Conservation (phyloP, 2,329 filamentous ascomycete species). For the Sporothrix inflata region DNA sequence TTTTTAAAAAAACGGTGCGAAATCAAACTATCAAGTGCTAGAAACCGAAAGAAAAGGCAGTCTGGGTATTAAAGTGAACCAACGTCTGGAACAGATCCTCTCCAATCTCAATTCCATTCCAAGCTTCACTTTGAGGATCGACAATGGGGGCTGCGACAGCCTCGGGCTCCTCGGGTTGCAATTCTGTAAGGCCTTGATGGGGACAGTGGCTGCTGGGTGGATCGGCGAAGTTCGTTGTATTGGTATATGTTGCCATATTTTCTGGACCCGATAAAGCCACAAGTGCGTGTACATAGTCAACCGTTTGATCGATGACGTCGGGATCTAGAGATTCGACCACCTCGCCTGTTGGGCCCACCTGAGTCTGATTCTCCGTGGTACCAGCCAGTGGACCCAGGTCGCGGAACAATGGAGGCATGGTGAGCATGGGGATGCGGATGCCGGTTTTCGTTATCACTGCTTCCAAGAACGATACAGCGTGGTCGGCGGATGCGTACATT, state of each 20-base stretch:
- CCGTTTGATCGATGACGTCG: not conserved
- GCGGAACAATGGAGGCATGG: not conserved
- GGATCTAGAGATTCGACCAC: not conserved
- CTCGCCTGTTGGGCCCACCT: too few species aligned
- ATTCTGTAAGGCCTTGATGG: not conserved
- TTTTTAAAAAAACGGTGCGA: too few species aligned
- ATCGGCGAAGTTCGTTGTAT: too few species aligned
- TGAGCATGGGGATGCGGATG: slow-evolving; percentile 2
- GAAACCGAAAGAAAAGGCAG: not conserved
- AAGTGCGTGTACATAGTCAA: not conserved
- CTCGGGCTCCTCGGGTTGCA: not conserved
- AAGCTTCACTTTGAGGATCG: not conserved
- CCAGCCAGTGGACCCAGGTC: not conserved
- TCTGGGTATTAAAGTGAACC: not conserved
- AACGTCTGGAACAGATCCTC: not conserved
- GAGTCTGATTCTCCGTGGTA: not conserved
- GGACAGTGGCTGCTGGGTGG: not conserved
- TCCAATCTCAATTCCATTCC: not conserved
- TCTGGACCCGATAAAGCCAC: not conserved
- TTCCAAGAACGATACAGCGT: not conserved
- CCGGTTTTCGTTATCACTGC: not conserved
- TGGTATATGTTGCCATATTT: not conserved
- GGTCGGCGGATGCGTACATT: not conserved
- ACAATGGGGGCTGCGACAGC: not conserved
- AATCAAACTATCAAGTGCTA: too few species aligned